These are phyloP conservation scores for Termitomyces titanicus DNA, from an alignment of 768 basidiomycete species.

Conservation along the genomic window DNA sequence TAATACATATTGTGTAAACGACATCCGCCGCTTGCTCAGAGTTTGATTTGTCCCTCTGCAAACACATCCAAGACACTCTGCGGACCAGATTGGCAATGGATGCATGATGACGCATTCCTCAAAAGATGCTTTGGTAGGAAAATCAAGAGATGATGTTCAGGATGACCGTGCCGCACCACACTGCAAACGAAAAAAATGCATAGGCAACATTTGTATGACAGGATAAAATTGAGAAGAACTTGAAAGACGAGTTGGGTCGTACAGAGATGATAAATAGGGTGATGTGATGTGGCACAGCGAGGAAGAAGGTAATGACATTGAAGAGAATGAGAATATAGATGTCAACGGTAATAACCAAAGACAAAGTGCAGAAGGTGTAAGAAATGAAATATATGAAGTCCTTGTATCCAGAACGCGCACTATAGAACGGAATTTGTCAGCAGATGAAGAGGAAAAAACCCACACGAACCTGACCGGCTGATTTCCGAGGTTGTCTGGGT, in stretches of 20 bases:
- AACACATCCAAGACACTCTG: conserved; percentile 7
- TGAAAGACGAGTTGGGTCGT: conserved; percentile 2
- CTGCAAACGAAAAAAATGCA: conserved; percentile 3
- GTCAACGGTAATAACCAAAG: conserved; percentile 2
- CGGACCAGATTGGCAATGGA: background rate
- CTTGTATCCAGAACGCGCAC: background rate
- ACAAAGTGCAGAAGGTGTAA: conserved; percentile 7
- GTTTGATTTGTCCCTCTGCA: conserved; percentile 12
- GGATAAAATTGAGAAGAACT: background rate
- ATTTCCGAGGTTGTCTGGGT: background rate
- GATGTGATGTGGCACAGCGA: conserved; percentile 12
- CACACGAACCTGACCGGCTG: background rate
- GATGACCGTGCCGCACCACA: conserved; percentile 7
- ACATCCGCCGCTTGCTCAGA: conserved; percentile 1
- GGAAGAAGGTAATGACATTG: conserved; percentile 11
- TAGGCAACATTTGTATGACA: conserved; percentile 3
- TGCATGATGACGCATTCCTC: conserved; percentile 8
- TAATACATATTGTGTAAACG: too few relatives aligned
- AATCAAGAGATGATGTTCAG: conserved; percentile 1
- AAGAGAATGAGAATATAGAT: conserved; percentile 4
- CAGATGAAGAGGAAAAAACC: background rate
- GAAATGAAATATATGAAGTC: conserved; percentile 7
- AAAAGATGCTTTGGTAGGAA: conserved; percentile 3
- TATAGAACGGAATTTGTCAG: background rate
- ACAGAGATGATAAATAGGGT: conserved; percentile 3